phyloP scores from a whole-genome alignment of 768 basidiomycete species.

The Tylopilus subfusipes region DNA sequence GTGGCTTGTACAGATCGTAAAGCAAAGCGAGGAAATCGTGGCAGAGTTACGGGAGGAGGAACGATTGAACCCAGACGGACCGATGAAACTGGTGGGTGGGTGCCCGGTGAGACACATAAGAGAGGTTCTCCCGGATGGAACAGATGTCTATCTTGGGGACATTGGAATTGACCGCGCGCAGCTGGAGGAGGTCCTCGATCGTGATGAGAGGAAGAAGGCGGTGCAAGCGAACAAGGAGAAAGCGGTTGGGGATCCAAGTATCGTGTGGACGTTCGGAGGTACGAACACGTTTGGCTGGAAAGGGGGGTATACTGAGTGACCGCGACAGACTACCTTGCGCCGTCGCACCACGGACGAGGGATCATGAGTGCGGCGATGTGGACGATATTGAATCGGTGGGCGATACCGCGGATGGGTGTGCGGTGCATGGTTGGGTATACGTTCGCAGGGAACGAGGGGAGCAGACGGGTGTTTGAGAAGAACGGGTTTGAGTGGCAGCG shows the following conservation, averaged over 20 bases:
- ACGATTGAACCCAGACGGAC: constrained; percentile 15
- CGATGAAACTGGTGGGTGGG: constrained; percentile 34
- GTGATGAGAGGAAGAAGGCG: constrained; percentile 34
- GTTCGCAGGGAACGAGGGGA: constrained; percentile 54
- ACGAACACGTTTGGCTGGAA: constrained; percentile 10
- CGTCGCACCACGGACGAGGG: constrained; percentile 60
- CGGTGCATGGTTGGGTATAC: constrained; percentile 43
- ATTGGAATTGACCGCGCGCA: constrained; percentile 22
- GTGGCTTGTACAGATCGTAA: constrained; percentile 32
- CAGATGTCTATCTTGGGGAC: constrained; percentile 50
- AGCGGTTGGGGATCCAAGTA: constrained; percentile 47
- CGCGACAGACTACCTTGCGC: constrained; percentile 53
- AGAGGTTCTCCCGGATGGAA: constrained; percentile 53
- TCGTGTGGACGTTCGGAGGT: constrained; percentile 65
- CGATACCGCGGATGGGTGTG: constrained; percentile 60
- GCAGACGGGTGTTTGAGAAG: constrained; percentile 65
- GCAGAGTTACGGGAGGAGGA: constrained; percentile 19
- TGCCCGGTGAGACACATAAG: constrained; percentile 52
- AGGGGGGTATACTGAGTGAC: not conserved
- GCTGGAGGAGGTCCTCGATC: constrained; percentile 33
- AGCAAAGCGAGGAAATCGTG: constrained; percentile 21
- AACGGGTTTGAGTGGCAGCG: constrained; percentile 49
- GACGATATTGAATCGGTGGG: constrained; percentile 56
- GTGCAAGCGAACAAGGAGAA: constrained; percentile 41
- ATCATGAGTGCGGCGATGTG: constrained; percentile 69